These are phyloP conservation scores for Lachancea lanzarotensis DNA, from an alignment of 805 yeast species.

Conservation along the genomic window DNA sequence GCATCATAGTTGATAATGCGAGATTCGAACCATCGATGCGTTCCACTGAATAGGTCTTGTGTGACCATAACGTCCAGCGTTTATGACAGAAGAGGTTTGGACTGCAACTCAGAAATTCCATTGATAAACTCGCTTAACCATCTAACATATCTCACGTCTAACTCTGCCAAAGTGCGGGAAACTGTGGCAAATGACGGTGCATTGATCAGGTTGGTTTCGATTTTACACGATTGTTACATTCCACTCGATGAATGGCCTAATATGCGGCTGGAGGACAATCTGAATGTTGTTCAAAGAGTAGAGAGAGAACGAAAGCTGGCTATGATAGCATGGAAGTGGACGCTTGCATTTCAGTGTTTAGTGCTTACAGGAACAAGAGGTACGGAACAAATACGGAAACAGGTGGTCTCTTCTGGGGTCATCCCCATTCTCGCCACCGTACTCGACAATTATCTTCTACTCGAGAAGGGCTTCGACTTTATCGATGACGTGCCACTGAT, in stretches of 20 bases:
- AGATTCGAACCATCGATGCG: slow-evolving; percentile 78
- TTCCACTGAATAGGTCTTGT: slow-evolving; percentile 81
- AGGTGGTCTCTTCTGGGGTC: slow-evolving; percentile 87
- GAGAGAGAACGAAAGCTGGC: slow-evolving; percentile 35
- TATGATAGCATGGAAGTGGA: slow-evolving; percentile 95
- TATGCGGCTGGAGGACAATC: slow-evolving; percentile 15
- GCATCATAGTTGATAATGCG: slow-evolving; percentile 52
- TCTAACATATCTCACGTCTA: slow-evolving; percentile 77
- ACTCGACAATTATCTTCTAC: slow-evolving; percentile 69
- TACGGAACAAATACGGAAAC: slow-evolving; percentile 73
- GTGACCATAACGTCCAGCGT: slow-evolving; percentile 82
- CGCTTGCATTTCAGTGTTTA: slow-evolving; percentile 85
- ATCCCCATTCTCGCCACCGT: slow-evolving; percentile 88
- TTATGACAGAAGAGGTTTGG: slow-evolving; percentile 88
- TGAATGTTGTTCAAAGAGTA: slow-evolving; percentile 20
- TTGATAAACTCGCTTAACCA: slow-evolving; percentile 87
- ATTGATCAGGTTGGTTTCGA: slow-evolving; percentile 76
- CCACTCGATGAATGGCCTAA: slow-evolving; percentile 14
- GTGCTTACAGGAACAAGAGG: slow-evolving; percentile 92
- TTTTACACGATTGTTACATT: slow-evolving; percentile 70
- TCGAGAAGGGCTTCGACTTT: slow-evolving; percentile 33
- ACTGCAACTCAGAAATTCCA: slow-evolving; percentile 83
- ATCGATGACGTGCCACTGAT: slow-evolving; percentile 7
- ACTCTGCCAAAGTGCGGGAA: slow-evolving; percentile 84
- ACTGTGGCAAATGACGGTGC: slow-evolving; percentile 89